Evolutionary conservation across 805 yeast genomes (phyloP).

Genomic region (Kuraishia piskuri): DNA sequence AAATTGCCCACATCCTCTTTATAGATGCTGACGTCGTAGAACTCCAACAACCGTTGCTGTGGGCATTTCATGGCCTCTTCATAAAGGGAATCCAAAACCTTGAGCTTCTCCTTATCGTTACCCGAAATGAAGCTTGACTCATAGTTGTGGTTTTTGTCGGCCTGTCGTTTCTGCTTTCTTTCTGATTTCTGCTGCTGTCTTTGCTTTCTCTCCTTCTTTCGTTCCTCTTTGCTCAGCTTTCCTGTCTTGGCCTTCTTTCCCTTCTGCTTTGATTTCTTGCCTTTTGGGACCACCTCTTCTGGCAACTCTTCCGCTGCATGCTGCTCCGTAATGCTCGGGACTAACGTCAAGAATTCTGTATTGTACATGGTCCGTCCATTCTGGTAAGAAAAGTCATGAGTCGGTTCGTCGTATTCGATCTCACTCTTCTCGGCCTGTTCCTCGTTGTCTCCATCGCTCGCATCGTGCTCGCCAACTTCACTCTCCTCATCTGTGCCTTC

Average conservation of each 20-base stretch:
- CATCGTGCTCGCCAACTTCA: conserved; percentile 5
- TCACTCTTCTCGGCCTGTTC: conserved; percentile 4
- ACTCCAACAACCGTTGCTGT: conserved; percentile 31
- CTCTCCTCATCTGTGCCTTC: conserved; percentile 5
- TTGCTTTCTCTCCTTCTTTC: conserved; percentile 7
- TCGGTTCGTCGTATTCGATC: neutral
- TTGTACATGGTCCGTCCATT: neutral
- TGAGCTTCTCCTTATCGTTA: conserved; percentile 10
- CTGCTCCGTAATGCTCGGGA: neutral
- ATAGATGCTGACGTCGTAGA: conserved; percentile 49
- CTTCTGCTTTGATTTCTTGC: conserved; percentile 8
- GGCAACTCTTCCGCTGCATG: neutral
- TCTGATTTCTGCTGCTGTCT: conserved; percentile 7
- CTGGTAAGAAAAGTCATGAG: neutral
- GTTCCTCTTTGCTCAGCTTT: conserved; percentile 13
- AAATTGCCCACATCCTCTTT: conserved; percentile 50
- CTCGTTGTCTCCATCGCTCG: conserved; percentile 2
- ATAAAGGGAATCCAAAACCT: conserved; percentile 10
- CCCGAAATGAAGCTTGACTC: conserved; percentile 1
- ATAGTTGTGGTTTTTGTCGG: neutral
- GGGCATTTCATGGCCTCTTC: conserved; percentile 10
- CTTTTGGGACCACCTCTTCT: neutral
- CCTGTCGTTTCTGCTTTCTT: conserved; percentile 2
- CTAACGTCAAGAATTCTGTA: neutral
- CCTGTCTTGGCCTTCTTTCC: conserved; percentile 15